Conservation (phyloP, 352 stramenopile species). For the Pythium myriotylum region DNA sequence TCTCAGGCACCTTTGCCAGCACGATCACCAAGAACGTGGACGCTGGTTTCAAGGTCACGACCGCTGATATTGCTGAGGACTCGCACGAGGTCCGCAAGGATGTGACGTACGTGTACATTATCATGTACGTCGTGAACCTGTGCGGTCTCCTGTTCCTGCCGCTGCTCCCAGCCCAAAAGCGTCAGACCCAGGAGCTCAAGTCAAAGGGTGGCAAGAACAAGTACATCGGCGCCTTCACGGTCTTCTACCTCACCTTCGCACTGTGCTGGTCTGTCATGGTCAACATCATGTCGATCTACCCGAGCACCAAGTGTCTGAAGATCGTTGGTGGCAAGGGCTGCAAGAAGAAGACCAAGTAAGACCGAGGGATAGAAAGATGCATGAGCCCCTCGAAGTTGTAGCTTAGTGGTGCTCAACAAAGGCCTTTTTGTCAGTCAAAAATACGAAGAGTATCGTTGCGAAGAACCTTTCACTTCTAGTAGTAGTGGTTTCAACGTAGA, state of each 20-base stretch:
- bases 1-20: constrained; percentile 36
- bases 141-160: constrained; percentile 37
- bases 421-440: too few species aligned
- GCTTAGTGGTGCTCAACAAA: too few species aligned
- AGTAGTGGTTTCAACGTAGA: too few species aligned
- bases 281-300: constrained; percentile 20
- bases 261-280: constrained; percentile 7
- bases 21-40: constrained; percentile 37
- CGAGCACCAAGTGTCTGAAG: not conserved
- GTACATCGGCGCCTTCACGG: constrained; percentile 12
- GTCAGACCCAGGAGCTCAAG: constrained; percentile 25
- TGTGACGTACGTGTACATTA: constrained; percentile 49
- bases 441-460: too few species aligned
- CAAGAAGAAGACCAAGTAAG: constrained; percentile 2
- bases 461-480: too few species aligned
- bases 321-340: not conserved
- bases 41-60: constrained; percentile 35
- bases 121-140: constrained; percentile 44
- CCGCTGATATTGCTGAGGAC: constrained; percentile 38
- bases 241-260: constrained; percentile 14
- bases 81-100: constrained; percentile 34
- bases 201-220: constrained; percentile 8
- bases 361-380: too few species aligned
- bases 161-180: constrained; percentile 30
- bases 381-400: too few species aligned